Percentiles rank a stretch among this genome's conserved stretches.
phyloP scores from a whole-genome alignment of 2,329 filamentous ascomycete species.

The Ophiosphaerella narmari region DNA sequence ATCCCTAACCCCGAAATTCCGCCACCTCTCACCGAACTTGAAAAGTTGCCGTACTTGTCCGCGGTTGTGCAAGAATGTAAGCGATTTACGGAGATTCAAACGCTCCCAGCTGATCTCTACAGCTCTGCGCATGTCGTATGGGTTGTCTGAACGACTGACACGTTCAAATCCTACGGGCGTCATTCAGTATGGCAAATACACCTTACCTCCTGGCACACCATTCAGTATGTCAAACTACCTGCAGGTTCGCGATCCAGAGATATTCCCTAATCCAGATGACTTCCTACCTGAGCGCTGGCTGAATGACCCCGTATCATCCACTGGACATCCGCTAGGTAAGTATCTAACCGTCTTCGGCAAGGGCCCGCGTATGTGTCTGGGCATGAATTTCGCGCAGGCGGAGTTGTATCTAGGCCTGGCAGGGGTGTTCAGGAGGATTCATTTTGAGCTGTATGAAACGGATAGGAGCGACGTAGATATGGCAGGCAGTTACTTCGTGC shows the following conservation, averaged over 20 bases:
- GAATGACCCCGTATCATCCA: not conserved
- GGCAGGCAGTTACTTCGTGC: constrained; percentile 12
- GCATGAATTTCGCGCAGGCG: constrained; percentile 10
- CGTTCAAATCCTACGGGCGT: not conserved
- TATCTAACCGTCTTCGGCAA: constrained; percentile 17
- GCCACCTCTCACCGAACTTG: constrained; percentile 10
- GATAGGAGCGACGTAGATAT: constrained; percentile 10
- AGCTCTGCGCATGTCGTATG: too few species aligned
- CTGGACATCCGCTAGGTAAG: constrained; percentile 8
- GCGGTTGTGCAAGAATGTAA: constrained; percentile 32
- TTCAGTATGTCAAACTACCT: constrained; percentile 34
- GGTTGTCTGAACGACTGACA: too few species aligned
- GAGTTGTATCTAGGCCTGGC: constrained; percentile 16
- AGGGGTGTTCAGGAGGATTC: constrained; percentile 9
- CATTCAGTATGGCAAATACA: constrained; percentile 14
- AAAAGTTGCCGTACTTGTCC: constrained; percentile 29
- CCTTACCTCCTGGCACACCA: constrained; percentile 28
- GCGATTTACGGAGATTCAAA: not conserved
- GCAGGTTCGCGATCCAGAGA: constrained; percentile 26
- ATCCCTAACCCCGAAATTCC: constrained; percentile 10
- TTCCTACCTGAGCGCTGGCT: constrained; percentile 40
- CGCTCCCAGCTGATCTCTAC: too few species aligned
- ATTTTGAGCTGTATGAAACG: constrained; percentile 15
- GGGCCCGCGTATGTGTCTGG: constrained; percentile 16
- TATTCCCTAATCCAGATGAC: constrained; percentile 21